Evolutionary conservation across 2,329 filamentous ascomycete species (phyloP), one percentile per base, ranked within the genome.

Genomic region (Chrysosporium queenslandicum): DNA sequence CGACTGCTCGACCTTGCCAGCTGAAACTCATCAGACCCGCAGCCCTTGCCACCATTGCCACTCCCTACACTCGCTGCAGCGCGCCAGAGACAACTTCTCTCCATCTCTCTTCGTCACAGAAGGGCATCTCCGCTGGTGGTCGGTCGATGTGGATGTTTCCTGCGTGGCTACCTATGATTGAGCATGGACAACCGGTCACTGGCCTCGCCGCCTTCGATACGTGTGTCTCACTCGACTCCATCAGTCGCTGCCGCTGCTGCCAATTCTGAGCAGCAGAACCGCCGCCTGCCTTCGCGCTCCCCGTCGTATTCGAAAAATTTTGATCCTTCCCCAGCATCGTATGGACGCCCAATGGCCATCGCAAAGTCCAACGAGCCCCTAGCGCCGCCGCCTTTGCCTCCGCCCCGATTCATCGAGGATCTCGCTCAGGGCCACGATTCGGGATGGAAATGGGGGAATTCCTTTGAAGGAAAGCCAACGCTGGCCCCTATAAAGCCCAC

Each of bases 381-480:
- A 40, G 39, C 74, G 47, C 82, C 82, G 54, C 82, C 82, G 57
- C 80, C 81, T 46, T 72, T 85, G 60, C 82, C 82, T 60, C 82
- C 82, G 53, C 78, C 81, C 49, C 74, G 73, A 65, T 70, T 75
- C 63, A 76, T 84, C 54, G 71, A 74, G 58, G 77, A 80, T 55
- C 68, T 80, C 58, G 70, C 73, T 59, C 66, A 73, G 56, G 80
- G 79, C 32, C 73, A 77, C 60, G 82, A 85, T 66, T 73, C 77
- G 52, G 80, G 77, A 55, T 84, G 80, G 80, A 71, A 77, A 64
- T 81, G 78, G 74, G 78, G 76, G 56, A 82, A 84, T 66, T 71
- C 72, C 47, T 71, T 71, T 42, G 72, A 70, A 54, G 72, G 71
- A 50, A 66, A 64, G 45, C 55, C 59, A 12, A 54, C 58, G 12